phyloP scores from a whole-genome alignment of 768 basidiomycete genomes.

The Suillus occidentalis region DNA sequence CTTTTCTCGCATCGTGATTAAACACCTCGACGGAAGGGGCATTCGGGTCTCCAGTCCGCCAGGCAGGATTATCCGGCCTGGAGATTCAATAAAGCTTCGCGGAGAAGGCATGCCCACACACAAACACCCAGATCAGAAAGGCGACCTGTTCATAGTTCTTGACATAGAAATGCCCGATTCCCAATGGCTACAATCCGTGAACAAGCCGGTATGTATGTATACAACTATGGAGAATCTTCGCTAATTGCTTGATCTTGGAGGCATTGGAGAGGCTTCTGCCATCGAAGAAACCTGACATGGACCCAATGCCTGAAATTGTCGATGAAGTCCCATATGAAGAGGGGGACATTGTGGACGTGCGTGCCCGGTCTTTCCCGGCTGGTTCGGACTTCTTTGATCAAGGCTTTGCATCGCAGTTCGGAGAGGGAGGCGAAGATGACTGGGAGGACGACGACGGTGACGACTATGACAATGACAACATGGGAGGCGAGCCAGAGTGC shows the following conservation, averaged over 20 bases:
- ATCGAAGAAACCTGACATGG: conserved; percentile 71
- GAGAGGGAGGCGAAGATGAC: conserved; percentile 65
- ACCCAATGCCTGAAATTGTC: conserved; percentile 69
- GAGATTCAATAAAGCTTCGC: conserved; percentile 70
- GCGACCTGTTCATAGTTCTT: conserved; percentile 81
- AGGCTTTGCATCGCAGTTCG: conserved; percentile 68
- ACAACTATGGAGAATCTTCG: not conserved
- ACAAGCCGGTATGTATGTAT: conserved; percentile 49
- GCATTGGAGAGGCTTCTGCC: conserved; percentile 67
- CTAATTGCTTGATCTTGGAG: conserved; percentile 37
- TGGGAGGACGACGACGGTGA: conserved; percentile 75
- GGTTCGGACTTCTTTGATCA: conserved; percentile 76
- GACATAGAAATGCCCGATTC: conserved; percentile 86
- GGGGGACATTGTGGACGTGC: conserved; percentile 79
- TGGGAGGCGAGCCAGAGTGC: conserved; percentile 55
- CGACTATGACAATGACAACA: conserved; percentile 42
- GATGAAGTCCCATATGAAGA: conserved; percentile 74
- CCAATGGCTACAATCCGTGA: conserved; percentile 70
- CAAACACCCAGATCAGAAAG: conserved; percentile 64
- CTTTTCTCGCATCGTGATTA: conserved; percentile 88
- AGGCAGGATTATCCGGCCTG: conserved; percentile 73
- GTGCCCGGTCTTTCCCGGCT: conserved; percentile 76
- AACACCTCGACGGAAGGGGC: conserved; percentile 93
- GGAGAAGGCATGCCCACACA: conserved; percentile 90
- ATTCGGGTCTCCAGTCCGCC: conserved; percentile 73